A percentile compares a stretch with the other conserved stretches of the same genome.
Evolutionary conservation across 2,329 filamentous ascomycete genomes (phyloP).

Genomic region (Fusarium pininemorale): DNA sequence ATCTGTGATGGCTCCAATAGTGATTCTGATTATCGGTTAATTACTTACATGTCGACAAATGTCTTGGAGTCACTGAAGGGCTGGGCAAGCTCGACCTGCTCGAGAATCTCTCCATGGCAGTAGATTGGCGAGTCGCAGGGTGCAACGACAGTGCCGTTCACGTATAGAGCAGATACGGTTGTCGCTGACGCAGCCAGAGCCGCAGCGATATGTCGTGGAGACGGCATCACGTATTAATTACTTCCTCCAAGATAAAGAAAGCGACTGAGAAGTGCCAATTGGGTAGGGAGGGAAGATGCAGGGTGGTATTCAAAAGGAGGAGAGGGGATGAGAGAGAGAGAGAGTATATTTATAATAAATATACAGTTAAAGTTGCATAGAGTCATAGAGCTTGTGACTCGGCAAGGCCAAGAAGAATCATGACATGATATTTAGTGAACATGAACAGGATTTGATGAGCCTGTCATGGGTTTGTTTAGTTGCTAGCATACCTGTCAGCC

Average conservation of each 20-base stretch:
- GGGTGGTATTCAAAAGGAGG: neutral
- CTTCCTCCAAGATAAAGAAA: neutral
- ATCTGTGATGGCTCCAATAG: constrained; percentile 4
- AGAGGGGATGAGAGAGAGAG: neutral
- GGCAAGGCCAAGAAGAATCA: constrained; percentile 32
- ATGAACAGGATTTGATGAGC: constrained; percentile 29
- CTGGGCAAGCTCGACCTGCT: constrained; percentile 68
- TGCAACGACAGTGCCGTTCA: constrained; percentile 67
- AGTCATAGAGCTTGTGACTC: constrained; percentile 1
- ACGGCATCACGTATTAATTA: constrained; percentile 35
- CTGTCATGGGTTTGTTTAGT: neutral
- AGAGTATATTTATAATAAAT: constrained; percentile 3
- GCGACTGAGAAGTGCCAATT: neutral
- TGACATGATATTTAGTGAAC: constrained; percentile 24
- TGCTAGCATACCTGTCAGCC: constrained; percentile 2
- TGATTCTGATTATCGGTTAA: neutral
- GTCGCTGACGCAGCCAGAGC: constrained; percentile 43
- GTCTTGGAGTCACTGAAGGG: constrained; percentile 76
- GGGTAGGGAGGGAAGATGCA: neutral
- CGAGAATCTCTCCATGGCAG: constrained; percentile 71
- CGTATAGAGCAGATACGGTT: constrained; percentile 59
- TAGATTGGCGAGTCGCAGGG: constrained; percentile 75
- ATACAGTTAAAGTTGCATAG: neutral
- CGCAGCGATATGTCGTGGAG: constrained; percentile 38
- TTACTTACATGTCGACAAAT: constrained; percentile 72